These are phyloP conservation scores for Coniferiporia weirii DNA, from an alignment of 1,284 basidiomycete species.

Conservation along the genomic window DNA sequence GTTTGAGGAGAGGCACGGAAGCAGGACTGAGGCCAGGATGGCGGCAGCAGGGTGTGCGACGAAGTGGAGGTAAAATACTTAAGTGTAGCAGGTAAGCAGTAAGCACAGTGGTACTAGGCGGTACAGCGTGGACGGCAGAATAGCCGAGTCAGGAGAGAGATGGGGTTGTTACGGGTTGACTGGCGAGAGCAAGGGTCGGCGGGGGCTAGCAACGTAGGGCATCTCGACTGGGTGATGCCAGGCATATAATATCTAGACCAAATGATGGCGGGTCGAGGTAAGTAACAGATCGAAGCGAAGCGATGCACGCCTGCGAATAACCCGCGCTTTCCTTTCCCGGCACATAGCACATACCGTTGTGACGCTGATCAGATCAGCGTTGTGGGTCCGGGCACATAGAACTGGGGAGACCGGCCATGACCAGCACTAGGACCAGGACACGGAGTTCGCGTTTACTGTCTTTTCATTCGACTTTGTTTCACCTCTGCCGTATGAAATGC, in stretches of 20 bases:
- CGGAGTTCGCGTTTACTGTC: not conserved
- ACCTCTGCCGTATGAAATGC: too few species aligned
- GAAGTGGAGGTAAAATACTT: not conserved
- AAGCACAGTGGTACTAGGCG: not conserved
- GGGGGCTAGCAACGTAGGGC: not conserved
- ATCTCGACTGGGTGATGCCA: not conserved
- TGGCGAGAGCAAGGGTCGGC: not conserved
- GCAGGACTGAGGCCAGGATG: slow-evolving; percentile 10
- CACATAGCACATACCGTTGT: not conserved
- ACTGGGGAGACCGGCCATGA: too few species aligned
- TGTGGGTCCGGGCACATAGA: too few species aligned
- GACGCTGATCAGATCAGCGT: not conserved
- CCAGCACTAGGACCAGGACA: not conserved
- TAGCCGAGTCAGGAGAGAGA: too few species aligned
- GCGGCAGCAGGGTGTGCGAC: too few species aligned
- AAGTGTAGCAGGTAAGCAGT: not conserved
- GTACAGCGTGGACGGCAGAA: not conserved
- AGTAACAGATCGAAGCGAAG: not conserved
- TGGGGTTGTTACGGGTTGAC: not conserved
- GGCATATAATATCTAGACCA: not conserved
- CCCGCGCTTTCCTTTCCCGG: not conserved
- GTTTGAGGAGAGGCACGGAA: slow-evolving; percentile 8
- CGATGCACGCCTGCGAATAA: not conserved
- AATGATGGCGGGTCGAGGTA: not conserved
- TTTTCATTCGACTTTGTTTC: too few species aligned